These are phyloP conservation scores for Verticillium dahliae DNA, from an alignment of 2,329 filamentous ascomycete genomes.

Conservation along the genomic window DNA sequence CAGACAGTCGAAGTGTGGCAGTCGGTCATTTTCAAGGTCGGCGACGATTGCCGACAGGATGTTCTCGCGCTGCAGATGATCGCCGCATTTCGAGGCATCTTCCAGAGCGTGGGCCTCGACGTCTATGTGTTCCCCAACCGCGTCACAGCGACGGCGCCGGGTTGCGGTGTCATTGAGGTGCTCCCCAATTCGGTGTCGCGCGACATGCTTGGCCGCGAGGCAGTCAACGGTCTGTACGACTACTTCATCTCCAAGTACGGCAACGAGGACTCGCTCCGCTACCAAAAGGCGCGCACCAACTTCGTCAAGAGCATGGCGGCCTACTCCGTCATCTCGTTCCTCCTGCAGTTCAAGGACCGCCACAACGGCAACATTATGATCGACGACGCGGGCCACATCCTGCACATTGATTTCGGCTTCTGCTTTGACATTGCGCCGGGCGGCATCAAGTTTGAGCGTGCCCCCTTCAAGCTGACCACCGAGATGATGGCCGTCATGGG, in stretches of 20 bases:
- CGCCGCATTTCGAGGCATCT: constrained; percentile 93
- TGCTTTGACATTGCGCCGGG: constrained; percentile 98
- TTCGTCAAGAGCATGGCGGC: constrained; percentile 99
- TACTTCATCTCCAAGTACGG: constrained; percentile 98
- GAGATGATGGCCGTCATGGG: constrained; percentile 99
- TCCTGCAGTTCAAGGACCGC: constrained; percentile 97
- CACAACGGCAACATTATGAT: constrained; percentile 99
- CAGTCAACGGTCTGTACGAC: constrained; percentile 95
- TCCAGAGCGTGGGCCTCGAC: constrained; percentile 88
- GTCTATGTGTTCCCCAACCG: constrained; percentile 97
- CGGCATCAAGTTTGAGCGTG: constrained; percentile 94
- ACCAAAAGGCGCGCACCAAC: constrained; percentile 91
- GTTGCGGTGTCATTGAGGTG: constrained; percentile 97
- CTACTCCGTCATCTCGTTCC: constrained; percentile 93
- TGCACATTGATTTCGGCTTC: constrained; percentile 99
- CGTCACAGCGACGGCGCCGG: constrained; percentile 93
- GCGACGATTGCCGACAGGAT: constrained; percentile 96
- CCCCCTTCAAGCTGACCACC: constrained; percentile 93
- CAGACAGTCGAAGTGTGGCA: constrained; percentile 93
- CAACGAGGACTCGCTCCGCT: constrained; percentile 87
- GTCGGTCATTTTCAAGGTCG: constrained; percentile 98
- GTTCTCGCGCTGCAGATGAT: constrained; percentile 97
- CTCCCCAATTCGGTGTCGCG: constrained; percentile 95
- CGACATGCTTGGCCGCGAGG: constrained; percentile 96
- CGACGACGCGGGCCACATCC: constrained; percentile 91